phyloP scores from a whole-genome alignment of 2,329 filamentous ascomycete species.

The Diaporthe aspalathi region DNA sequence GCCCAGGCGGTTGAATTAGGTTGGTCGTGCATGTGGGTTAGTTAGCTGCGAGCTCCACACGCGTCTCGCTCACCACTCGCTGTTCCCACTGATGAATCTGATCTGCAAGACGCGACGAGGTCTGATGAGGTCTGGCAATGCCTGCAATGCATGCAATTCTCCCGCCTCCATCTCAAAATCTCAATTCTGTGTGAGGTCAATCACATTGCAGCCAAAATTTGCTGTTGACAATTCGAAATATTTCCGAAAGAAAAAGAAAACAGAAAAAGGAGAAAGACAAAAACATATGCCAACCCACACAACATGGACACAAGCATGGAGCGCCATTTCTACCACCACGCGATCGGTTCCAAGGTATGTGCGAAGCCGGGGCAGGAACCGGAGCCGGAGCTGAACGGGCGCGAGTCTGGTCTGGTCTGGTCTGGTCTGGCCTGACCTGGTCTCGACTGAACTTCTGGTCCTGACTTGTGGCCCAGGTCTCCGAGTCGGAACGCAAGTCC shows the following conservation, averaged over 20 bases:
- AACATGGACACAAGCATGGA: slow-evolving; percentile 59
- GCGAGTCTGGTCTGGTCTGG: slow-evolving; percentile 39
- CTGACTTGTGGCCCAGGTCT: slow-evolving; percentile 11
- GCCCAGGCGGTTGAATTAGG: too few relatives aligned
- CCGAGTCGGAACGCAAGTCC: slow-evolving; percentile 34
- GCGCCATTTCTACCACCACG: slow-evolving; percentile 64
- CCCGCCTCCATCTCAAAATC: background rate
- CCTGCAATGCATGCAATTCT: background rate
- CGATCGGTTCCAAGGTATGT: slow-evolving; percentile 47
- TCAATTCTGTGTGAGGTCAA: background rate
- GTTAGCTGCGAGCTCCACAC: slow-evolving; percentile 4
- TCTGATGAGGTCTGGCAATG: too few relatives aligned
- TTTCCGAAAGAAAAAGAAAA: too few relatives aligned
- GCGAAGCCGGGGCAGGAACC: background rate
- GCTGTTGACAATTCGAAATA: background rate
- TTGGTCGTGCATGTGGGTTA: too few relatives aligned
- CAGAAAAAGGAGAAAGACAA: too few relatives aligned
- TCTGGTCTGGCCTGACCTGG: background rate
- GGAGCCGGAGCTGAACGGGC: background rate
- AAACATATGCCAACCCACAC: background rate
- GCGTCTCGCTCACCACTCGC: background rate
- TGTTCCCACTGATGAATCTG: too few relatives aligned
- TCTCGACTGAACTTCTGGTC: background rate
- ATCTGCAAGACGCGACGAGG: background rate
- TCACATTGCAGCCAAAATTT: background rate